Evolutionary conservation across 306 rosid genomes (phyloP).

Genomic region (Medicago truncatula): DNA sequence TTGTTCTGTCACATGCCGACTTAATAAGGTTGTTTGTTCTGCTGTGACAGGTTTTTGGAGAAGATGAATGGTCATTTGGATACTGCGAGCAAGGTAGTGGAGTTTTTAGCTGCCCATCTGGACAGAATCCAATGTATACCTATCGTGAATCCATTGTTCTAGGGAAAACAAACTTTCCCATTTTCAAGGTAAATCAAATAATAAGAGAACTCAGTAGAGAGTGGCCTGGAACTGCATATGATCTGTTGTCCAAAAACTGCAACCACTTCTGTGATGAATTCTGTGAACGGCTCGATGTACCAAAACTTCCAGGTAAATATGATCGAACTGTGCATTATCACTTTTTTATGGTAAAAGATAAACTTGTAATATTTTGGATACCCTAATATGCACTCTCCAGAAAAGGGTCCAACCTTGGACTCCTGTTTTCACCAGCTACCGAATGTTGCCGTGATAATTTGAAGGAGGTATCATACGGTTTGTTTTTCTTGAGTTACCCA

Average conservation of each 20-base stretch:
- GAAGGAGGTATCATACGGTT: background rate
- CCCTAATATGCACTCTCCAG: background rate
- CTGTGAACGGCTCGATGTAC: constrained; percentile 86
- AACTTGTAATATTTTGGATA: background rate
- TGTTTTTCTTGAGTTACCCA: background rate
- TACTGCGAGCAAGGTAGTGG: constrained; percentile 97
- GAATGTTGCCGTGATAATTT: background rate
- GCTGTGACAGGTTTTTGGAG: constrained; percentile 74
- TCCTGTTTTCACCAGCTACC: background rate
- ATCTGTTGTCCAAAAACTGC: constrained; percentile 91
- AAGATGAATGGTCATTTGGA: constrained; percentile 99
- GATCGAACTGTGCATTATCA: constrained; percentile 15
- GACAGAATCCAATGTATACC: constrained; percentile 93
- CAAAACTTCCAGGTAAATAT: constrained; percentile 91
- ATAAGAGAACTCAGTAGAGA: constrained; percentile 96
- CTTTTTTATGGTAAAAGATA: background rate
- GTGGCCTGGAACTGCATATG: constrained; percentile 94
- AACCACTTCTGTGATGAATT: constrained; percentile 97
- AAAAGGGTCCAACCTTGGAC: background rate
- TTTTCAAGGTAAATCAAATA: constrained; percentile 83
- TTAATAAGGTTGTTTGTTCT: constrained; percentile 33
- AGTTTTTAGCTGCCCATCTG: constrained; percentile 94
- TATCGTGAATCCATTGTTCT: constrained; percentile 79
- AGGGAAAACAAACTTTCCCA: constrained; percentile 73
- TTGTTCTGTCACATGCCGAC: constrained; percentile 19